Evolutionary conservation across 495 filamentous ascomycete species (phyloP), one percentile per base, ranked within the genome.

Genomic region (Mytilinidion resinicola): DNA sequence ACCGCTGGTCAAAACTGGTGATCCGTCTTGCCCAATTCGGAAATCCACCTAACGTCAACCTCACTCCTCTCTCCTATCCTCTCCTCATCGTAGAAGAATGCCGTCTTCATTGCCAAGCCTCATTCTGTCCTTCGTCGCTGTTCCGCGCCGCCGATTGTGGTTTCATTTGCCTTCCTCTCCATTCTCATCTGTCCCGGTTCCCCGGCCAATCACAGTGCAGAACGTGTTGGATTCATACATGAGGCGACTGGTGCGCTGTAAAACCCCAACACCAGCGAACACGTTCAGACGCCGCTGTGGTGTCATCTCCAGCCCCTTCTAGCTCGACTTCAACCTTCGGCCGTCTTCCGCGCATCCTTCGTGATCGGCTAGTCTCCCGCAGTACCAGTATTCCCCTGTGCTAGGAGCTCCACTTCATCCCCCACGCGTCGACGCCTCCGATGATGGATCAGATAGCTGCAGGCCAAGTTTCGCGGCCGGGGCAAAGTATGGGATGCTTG

Each of bases 161-260:
- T 30, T 30, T 30, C 25, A 30, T 30, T 30, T 30, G 25, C 25
- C 25, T 30, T 6, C 25, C 2, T 30, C 25, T 30, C 25, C 41
- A 37, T 35, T 17, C 10, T n/a, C 49, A 51, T 59, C 37, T 35
- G 47, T 36, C 25, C 25, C 25, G 25, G 25, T 30, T 30, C 15
- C 41, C 54, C 1, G 51, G 14, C 61, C 61, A 64, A 64, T 64
- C 56, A 64, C 11, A 52, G 39, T 5, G 12, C 1, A 51, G 21
- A 59, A 64, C 61, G 61, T 64, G 61, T 59, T 55, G 25, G 50
- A 43, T 59, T 55, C 51, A 51, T 25, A 20, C 51, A 63, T 43
- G 55, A 55, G 49, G 42, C 21, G 42, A 46, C 36, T 34, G 34
- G 36, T 42, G 48, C 46, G 46, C 38, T 51, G 34, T 57, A 30